Conservation (phyloP, 305 asterid genomes). For the Petunia hybrid region DNA sequence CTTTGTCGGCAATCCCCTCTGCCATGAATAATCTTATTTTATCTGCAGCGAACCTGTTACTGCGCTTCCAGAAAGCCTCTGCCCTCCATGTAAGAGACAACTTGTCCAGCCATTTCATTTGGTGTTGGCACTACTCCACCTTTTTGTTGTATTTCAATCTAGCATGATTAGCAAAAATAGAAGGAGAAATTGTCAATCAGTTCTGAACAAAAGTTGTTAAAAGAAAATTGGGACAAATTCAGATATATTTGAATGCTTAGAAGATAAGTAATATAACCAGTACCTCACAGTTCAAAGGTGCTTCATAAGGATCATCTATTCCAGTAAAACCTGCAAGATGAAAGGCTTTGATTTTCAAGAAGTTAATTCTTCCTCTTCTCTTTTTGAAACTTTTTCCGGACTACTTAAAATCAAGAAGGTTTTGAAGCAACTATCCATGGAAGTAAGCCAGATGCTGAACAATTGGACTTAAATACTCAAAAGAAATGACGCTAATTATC, state of each 20-base stretch:
- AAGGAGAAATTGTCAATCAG: not conserved
- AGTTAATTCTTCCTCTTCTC: not conserved
- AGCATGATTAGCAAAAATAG: not conserved
- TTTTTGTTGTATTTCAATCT: conserved; percentile 75
- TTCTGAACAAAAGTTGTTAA: not conserved
- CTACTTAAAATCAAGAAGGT: not conserved
- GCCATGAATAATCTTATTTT: no score
- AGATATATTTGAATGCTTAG: not conserved
- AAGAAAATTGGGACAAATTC: not conserved
- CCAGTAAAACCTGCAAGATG: conserved; percentile 81
- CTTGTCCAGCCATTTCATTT: conserved; percentile 74
- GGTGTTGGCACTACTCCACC: conserved; percentile 80
- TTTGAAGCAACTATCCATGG: not conserved
- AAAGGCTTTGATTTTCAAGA: not conserved
- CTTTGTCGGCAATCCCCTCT: no score
- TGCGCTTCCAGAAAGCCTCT: conserved; percentile 65
- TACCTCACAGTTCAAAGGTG: conserved; percentile 85
- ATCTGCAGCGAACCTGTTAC: no score
- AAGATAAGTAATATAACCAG: conserved; percentile 9
- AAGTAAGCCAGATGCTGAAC: not conserved
- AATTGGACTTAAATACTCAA: not conserved
- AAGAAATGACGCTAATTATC: not conserved
- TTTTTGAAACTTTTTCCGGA: not conserved
- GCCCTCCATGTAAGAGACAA: conserved; percentile 69
- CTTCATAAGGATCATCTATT: conserved; percentile 89